Evolutionary conservation across 2,329 filamentous ascomycete genomes (phyloP), one percentile per base, ranked within the genome.

Genomic region (Fusarium palustre): DNA sequence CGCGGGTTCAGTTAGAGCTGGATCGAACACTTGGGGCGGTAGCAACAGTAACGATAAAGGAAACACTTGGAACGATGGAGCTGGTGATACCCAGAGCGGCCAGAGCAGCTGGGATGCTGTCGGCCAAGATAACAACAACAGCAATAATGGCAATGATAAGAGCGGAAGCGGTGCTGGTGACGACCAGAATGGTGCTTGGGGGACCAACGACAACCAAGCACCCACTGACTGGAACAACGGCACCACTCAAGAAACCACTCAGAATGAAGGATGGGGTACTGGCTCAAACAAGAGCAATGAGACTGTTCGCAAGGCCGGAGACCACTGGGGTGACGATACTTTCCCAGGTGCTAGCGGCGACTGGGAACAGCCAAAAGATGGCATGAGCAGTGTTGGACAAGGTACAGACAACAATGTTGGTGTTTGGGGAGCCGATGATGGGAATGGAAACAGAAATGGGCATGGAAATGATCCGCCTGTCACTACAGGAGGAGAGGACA

Each of bases 241-340:
- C n/a, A 28, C 15, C 8, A 33, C 41, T 33, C 48, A 59, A 18
- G 43, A 55, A 31, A 55, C 50, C 8, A 56, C 45, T 11, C 47
- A 69, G 24, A 34, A 34, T 7, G 22, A 59, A 11, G 45, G 34
- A 13, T 69, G 56, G 54, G 61, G 48, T 12, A 33, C 38, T 33
- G 61, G 66, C 16, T 74, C 72, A 5, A 63, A 71, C 15, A 47
- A 53, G 36, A 74, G 72, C 46, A 65, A 62, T n/a, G 64, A 57
- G 5, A 57, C 66, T 28, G 49, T 52, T n/a, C 60, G 59, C 22
- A 70, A 52, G 53, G 61, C 34, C 7, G 72, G 63, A 30, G 62
- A 46, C 20, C 72, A 74, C 11, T 74, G 72, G 72, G 72, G 70
- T 5, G 5, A 49, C 4, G 72, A 73, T 24, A 74, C 70, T 5